Percentiles rank a stretch among this genome's conserved stretches.
These are phyloP conservation scores for Boletus reticuloceps DNA, from an alignment of 768 basidiomycete genomes.

Conservation along the genomic window DNA sequence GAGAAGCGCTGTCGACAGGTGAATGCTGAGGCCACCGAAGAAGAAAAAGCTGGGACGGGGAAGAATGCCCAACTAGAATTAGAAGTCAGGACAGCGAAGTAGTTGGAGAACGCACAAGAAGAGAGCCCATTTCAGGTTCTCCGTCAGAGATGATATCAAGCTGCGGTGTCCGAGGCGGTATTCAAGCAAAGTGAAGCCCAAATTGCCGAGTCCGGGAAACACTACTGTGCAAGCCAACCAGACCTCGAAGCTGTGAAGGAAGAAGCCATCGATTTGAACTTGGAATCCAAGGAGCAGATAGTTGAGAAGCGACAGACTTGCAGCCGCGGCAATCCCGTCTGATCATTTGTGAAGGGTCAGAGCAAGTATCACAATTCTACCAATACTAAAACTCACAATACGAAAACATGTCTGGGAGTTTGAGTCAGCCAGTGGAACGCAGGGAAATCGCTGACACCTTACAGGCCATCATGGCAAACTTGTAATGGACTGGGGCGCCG, in stretches of 20 bases:
- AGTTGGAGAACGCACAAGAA: slow-evolving; percentile 33
- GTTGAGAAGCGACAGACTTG: slow-evolving; percentile 68
- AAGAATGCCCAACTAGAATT: not conserved
- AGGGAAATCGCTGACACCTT: slow-evolving; percentile 11
- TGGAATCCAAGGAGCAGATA: slow-evolving; percentile 74
- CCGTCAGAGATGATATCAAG: slow-evolving; percentile 19
- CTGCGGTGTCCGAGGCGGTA: slow-evolving; percentile 59
- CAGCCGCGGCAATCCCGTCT: slow-evolving; percentile 62
- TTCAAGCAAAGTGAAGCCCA: slow-evolving; percentile 73
- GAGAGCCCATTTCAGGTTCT: slow-evolving; percentile 32
- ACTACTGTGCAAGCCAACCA: slow-evolving; percentile 77
- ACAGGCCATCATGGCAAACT: slow-evolving; percentile 62
- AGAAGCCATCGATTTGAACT: slow-evolving; percentile 68
- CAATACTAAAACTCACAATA: slow-evolving; percentile 37
- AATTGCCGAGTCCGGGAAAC: slow-evolving; percentile 69
- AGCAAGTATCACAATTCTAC: not conserved
- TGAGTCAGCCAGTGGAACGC: not conserved
- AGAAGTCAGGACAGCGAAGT: not conserved
- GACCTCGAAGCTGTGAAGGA: slow-evolving; percentile 77
- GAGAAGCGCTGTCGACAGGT: slow-evolving; percentile 49
- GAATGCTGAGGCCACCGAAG: slow-evolving; percentile 55
- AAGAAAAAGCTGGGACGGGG: slow-evolving; percentile 40
- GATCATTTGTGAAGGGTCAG: not conserved
- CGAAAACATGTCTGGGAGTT: slow-evolving; percentile 44
- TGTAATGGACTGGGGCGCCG: too few species aligned